Percentiles rank a stretch among this genome's conserved stretches.
Conservation (phyloP, 495 filamentous ascomycete species). For the Penicillium pancosmium region DNA sequence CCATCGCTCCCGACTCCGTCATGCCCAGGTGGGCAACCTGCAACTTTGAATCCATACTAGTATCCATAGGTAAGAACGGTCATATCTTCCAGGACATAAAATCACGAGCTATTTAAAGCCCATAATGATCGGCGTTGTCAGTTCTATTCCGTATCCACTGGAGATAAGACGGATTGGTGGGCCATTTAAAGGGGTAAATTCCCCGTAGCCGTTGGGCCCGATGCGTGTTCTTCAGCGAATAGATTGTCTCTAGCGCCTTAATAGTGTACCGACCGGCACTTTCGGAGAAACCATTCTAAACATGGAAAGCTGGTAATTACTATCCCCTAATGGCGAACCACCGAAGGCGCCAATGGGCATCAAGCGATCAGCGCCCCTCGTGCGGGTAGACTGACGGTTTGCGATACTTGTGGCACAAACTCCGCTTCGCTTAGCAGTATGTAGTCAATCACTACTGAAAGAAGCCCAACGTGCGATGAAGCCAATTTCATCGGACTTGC, state of each 20-base stretch:
- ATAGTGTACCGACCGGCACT: constrained; percentile 14
- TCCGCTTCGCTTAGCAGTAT: constrained; percentile 18
- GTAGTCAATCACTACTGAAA: constrained; percentile 23
- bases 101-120: constrained; percentile 1
- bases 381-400: constrained; percentile 11
- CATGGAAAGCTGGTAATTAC: constrained; percentile 3
- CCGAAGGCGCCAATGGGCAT: constrained; percentile 12
- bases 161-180: constrained; percentile 5
- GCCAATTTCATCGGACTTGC: background rate
- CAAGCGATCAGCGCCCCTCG: background rate
- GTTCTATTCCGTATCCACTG: background rate
- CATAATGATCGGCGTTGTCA: background rate
- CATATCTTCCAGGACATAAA: too few relatives aligned
- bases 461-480: constrained; percentile 19
- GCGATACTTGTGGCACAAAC: background rate
- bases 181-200: constrained; percentile 14
- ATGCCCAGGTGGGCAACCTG: too few relatives aligned
- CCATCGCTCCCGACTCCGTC: too few relatives aligned
- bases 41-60: too few relatives aligned
- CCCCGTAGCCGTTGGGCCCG: constrained; percentile 10
- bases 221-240: constrained; percentile 12
- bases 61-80: too few relatives aligned
- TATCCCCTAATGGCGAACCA: background rate
- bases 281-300: constrained; percentile 9
- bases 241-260: constrained; percentile 13